Percentiles rank a stretch among this genome's conserved stretches.
These are phyloP conservation scores for Metarhizium brunneum DNA, from an alignment of 2,329 filamentous ascomycete species.

Conservation along the genomic window DNA sequence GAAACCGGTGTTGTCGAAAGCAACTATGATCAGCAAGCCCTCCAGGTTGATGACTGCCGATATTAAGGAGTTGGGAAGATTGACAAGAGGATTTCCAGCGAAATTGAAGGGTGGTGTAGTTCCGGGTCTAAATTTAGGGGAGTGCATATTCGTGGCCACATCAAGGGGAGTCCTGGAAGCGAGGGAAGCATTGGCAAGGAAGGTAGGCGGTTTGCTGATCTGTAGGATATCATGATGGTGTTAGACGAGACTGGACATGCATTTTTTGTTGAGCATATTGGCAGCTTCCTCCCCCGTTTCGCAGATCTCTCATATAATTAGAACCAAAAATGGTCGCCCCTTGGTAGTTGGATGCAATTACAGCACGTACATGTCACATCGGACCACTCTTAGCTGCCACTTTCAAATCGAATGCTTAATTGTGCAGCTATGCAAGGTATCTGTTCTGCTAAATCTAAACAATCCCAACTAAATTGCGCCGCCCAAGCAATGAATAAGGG, in stretches of 20 bases:
- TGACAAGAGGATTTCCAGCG: conserved; percentile 60
- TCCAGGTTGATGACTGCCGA: conserved; percentile 62
- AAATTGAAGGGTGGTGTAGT: conserved; percentile 54
- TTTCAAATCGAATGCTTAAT: conserved; percentile 1
- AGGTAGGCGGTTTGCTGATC: conserved; percentile 69
- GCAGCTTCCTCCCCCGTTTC: neutral
- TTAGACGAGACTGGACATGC: neutral
- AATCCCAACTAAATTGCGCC: neutral
- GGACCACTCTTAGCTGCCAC: neutral
- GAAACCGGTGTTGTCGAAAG: conserved; percentile 63
- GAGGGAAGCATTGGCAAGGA: conserved; percentile 72
- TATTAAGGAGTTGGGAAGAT: conserved; percentile 48
- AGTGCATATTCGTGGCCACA: conserved; percentile 73
- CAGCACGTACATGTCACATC: neutral
- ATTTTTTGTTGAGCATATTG: neutral
- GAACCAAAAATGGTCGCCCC: neutral
- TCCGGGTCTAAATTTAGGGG: conserved; percentile 67
- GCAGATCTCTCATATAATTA: neutral
- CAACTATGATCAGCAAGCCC: conserved; percentile 62
- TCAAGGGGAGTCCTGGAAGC: conserved; percentile 71
- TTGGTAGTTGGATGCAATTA: neutral
- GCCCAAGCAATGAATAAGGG: neutral
- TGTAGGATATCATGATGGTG: conserved; percentile 52
- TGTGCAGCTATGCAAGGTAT: conserved; percentile 11
- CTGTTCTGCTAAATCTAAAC: conserved; percentile 3